phyloP scores from a whole-genome alignment of 805 yeast genomes.

The Hanseniaspora opuntiae region DNA sequence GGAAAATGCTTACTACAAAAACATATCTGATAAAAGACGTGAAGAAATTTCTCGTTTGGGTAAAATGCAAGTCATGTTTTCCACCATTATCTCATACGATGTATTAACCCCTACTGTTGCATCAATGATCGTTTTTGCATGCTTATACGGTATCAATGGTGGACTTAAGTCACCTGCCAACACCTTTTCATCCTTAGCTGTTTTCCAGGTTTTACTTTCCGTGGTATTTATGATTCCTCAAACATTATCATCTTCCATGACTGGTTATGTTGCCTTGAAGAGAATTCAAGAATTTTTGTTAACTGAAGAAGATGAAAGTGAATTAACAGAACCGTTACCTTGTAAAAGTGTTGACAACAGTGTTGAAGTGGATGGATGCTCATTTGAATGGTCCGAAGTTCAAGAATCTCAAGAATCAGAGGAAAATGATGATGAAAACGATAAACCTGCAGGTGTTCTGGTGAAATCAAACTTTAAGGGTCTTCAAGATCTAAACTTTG shows the following conservation, averaged over 20 bases:
- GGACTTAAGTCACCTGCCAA: conserved; percentile 36
- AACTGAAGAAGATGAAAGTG: conserved; percentile 23
- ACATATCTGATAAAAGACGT: conserved; percentile 37
- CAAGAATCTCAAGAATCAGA: conserved; percentile 1
- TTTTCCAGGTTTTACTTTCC: conserved; percentile 41
- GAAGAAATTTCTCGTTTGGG: conserved; percentile 46
- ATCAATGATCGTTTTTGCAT: conserved; percentile 40
- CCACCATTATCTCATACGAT: conserved; percentile 37
- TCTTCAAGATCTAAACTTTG: conserved; percentile 29
- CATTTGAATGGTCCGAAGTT: conserved; percentile 43
- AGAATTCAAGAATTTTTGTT: conserved; percentile 35
- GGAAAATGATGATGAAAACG: background rate
- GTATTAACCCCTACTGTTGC: conserved; percentile 38
- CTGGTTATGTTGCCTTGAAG: conserved; percentile 38
- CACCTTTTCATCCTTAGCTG: conserved; percentile 50
- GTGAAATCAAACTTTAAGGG: conserved; percentile 10
- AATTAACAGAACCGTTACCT: conserved; percentile 12
- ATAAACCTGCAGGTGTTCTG: background rate
- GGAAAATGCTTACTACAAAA: conserved; percentile 59
- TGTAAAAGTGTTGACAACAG: conserved; percentile 25
- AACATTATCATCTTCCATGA: conserved; percentile 40
- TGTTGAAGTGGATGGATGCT: conserved; percentile 35
- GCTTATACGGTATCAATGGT: conserved; percentile 28
- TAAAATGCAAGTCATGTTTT: conserved; percentile 47
- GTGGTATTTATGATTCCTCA: conserved; percentile 51